phyloP scores from a whole-genome alignment of 1,284 basidiomycete genomes.

The Ceratobasidium sp. region DNA sequence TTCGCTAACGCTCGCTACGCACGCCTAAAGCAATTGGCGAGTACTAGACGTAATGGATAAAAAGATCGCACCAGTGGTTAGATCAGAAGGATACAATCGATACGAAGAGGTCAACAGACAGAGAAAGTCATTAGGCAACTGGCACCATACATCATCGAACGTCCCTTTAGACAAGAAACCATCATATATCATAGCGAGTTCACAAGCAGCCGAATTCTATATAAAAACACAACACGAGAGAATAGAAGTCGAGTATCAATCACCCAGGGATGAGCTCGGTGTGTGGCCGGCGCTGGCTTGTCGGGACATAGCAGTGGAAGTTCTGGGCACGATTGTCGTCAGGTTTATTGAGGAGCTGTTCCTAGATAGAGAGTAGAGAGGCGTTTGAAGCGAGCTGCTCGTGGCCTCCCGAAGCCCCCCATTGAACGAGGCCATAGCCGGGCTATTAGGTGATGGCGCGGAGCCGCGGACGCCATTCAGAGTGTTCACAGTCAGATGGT shows the following conservation, averaged over 20 bases:
- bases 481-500: conserved; percentile 38
- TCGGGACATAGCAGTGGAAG: conserved; percentile 40
- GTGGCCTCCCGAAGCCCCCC: conserved; percentile 1
- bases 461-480: conserved; percentile 31
- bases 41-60: neutral
- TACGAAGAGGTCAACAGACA: neutral
- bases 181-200: neutral
- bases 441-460: conserved; percentile 37
- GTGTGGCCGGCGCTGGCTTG: conserved; percentile 36
- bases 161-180: neutral
- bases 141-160: conserved; percentile 2
- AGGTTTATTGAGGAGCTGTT: conserved; percentile 51
- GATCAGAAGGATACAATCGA: neutral
- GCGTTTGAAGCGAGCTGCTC: conserved; percentile 39
- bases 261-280: conserved; percentile 23
- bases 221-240: neutral
- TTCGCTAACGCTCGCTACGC: conserved; percentile 12
- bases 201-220: conserved; percentile 1
- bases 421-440: conserved; percentile 28
- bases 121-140: conserved; percentile 13
- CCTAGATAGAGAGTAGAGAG: conserved; percentile 47
- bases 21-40: conserved; percentile 6
- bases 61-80: no score
- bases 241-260: neutral
- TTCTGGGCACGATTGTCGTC: conserved; percentile 49